Conservation (phyloP, 192 early-diverging fungal genomes). For the Chytriomyces sp. region DNA sequence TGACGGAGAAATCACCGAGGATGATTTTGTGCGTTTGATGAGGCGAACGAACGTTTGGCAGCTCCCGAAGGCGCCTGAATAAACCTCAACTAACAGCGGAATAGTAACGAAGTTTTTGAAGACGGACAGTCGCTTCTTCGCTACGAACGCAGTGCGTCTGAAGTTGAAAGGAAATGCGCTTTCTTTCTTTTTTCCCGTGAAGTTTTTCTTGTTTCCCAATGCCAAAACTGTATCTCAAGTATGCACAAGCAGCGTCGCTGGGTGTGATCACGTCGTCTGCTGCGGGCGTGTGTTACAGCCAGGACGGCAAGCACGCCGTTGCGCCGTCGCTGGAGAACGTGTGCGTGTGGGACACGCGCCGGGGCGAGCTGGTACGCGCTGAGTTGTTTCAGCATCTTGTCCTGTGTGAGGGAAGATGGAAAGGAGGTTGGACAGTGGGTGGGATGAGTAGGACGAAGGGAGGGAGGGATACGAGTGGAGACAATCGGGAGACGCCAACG, state of each 20-base stretch:
- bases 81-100: neutral
- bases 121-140: neutral
- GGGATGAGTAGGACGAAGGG: too few relatives aligned
- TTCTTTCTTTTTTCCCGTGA: constrained; percentile 20
- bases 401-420: too few relatives aligned
- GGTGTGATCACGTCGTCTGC: constrained; percentile 76
- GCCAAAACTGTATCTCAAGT: constrained; percentile 58
- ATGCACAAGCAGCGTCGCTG: constrained; percentile 76
- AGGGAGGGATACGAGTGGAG: too few relatives aligned
- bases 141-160: neutral
- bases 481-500: too few relatives aligned
- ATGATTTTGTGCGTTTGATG: constrained; percentile 53
- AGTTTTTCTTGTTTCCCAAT: constrained; percentile 6
- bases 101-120: neutral
- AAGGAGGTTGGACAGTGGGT: too few relatives aligned
- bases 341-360: constrained; percentile 83
- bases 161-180: neutral
- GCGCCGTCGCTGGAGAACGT: constrained; percentile 83
- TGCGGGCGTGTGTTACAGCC: constrained; percentile 73
- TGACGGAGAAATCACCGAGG: constrained; percentile 51
- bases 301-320: constrained; percentile 71
- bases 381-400: too few relatives aligned
- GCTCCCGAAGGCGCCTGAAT: neutral
- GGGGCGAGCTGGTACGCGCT: constrained; percentile 61
- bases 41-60: constrained; percentile 37